A percentile compares a stretch with the other conserved stretches of the same genome.
Evolutionary conservation across 257 asterid genomes (phyloP).

Genomic region (Penstemon newberryi): DNA sequence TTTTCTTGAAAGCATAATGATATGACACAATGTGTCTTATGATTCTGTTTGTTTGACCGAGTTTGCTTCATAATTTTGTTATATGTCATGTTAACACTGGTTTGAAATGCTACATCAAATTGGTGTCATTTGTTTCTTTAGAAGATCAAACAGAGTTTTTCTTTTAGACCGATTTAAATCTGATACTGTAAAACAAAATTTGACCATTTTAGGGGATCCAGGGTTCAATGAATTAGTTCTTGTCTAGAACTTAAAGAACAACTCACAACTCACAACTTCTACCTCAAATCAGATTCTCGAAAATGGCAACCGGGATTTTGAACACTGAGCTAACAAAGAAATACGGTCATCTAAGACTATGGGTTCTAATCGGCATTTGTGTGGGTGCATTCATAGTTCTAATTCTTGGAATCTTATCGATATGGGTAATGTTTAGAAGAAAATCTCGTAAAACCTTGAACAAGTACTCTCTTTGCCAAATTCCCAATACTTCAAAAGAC

Average conservation of each 20-base stretch:
- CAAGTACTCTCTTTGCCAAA: conserved; percentile 53
- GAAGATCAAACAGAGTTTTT: not conserved
- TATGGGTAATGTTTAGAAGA: conserved; percentile 69
- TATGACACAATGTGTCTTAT: conserved; percentile 2
- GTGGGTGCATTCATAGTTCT: conserved; percentile 74
- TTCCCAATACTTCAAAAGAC: conserved; percentile 80
- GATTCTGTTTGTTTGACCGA: not conserved
- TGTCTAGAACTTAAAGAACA: conserved; percentile 20
- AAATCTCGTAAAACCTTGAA: conserved; percentile 59
- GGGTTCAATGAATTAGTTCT: conserved; percentile 47
- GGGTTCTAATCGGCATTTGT: conserved; percentile 81
- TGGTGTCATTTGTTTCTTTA: conserved; percentile 4
- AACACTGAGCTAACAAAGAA: conserved; percentile 59
- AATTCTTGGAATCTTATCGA: conserved; percentile 67
- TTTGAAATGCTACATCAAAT: conserved; percentile 8
- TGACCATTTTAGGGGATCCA: conserved; percentile 43
- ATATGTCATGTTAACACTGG: not conserved
- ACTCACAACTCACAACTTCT: conserved; percentile 24
- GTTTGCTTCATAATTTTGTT: conserved; percentile 21
- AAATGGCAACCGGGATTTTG: conserved; percentile 64
- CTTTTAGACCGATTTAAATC: conserved; percentile 21
- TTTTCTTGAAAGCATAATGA: not conserved
- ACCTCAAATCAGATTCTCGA: conserved; percentile 25
- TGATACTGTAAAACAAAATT: conserved; percentile 22
- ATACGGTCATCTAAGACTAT: conserved; percentile 70